Conservation (phyloP, 257 asterid genomes). For the Solanum arcanum region DNA sequence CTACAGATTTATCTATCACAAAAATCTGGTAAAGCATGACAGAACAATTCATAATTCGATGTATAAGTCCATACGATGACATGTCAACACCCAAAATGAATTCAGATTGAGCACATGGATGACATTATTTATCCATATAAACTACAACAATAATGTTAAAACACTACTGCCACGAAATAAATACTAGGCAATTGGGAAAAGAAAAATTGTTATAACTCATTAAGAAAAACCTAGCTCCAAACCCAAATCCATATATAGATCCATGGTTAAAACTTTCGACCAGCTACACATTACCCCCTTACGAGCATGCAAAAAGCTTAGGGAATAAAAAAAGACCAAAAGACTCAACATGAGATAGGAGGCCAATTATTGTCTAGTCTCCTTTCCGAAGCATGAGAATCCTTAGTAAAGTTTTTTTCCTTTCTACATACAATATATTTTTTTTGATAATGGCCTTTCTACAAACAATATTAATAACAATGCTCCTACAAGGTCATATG, state of each 20-base stretch:
- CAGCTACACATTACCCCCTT: not conserved
- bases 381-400: not conserved
- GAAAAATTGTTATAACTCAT: not conserved
- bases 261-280: not conserved
- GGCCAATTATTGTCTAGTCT: not conserved
- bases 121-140: not conserved
- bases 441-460: not conserved
- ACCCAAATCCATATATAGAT: not conserved
- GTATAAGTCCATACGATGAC: not conserved
- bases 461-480: slow-evolving; percentile 22
- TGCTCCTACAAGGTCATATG: slow-evolving; percentile 51
- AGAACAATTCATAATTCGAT: not conserved
- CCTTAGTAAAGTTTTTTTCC: not conserved
- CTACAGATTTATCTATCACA: not conserved
- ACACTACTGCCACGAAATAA: not conserved
- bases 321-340: not conserved
- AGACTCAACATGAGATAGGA: not conserved
- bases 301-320: not conserved
- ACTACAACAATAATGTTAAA: not conserved
- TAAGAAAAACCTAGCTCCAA: not conserved
- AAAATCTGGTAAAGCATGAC: not conserved
- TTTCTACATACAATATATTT: not conserved
- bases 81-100: not conserved
- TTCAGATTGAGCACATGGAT: not conserved
- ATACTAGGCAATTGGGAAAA: not conserved